These are phyloP conservation scores for Cladophialophora immunda DNA, from an alignment of 2,329 filamentous ascomycete genomes.

Conservation along the genomic window DNA sequence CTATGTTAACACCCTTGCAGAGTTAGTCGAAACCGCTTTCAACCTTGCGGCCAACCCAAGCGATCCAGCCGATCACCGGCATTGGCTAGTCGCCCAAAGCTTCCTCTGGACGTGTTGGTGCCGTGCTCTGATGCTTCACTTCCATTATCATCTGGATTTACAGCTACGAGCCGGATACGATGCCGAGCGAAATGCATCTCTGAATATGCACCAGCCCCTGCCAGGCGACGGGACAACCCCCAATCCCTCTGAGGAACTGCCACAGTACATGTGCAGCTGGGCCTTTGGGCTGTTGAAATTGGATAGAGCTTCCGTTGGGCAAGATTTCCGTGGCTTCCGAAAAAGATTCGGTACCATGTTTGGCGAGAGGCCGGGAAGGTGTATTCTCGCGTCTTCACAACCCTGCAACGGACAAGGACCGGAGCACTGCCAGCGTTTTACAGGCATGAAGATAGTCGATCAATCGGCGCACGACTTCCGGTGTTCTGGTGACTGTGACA, in stretches of 20 bases:
- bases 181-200: background rate
- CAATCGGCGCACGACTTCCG: background rate
- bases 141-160: background rate
- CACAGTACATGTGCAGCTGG: slow-evolving; percentile 1
- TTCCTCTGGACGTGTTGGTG: background rate
- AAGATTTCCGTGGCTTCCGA: slow-evolving; percentile 1
- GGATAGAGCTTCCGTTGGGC: background rate
- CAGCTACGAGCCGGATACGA: slow-evolving; percentile 1
- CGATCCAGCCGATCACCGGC: background rate
- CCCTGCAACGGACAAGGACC: slow-evolving; percentile 1
- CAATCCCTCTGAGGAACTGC: background rate
- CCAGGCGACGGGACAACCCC: background rate
- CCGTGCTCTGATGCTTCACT: background rate
- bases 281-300: background rate
- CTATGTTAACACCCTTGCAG: background rate
- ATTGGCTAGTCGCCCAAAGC: background rate
- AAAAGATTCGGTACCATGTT: background rate
- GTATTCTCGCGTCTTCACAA: background rate
- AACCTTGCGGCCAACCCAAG: background rate
- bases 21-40: background rate
- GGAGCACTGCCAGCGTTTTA: background rate
- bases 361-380: background rate
- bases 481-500: background rate
- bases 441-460: background rate
- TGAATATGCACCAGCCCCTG: background rate